phyloP scores from a whole-genome alignment of 2,329 filamentous ascomycete species.

The Xylaria sp. region DNA sequence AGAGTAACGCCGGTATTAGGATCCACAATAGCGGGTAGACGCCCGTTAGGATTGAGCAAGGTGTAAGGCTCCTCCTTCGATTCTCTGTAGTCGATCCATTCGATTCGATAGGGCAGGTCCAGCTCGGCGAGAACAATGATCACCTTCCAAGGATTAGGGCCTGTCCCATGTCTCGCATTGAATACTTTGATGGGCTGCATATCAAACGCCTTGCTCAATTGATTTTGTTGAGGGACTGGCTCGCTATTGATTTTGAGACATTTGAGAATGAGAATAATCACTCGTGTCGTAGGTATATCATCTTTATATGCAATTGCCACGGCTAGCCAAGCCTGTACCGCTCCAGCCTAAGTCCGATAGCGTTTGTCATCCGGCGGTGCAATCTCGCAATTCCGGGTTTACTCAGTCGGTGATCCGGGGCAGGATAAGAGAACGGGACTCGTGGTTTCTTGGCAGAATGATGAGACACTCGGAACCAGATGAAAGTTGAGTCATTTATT shows the following conservation, averaged over 20 bases:
- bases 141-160: conserved; percentile 48
- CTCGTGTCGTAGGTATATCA: background rate
- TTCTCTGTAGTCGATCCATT: conserved; percentile 38
- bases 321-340: background rate
- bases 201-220: background rate
- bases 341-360: background rate
- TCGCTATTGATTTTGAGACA: background rate
- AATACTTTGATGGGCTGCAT: conserved; percentile 40
- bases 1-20: conserved; percentile 57
- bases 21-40: conserved; percentile 49
- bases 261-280: background rate
- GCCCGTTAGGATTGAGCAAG: conserved; percentile 51
- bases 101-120: conserved; percentile 45
- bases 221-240: background rate
- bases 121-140: conserved; percentile 47
- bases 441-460: background rate
- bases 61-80: conserved; percentile 48
- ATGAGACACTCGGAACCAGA: background rate
- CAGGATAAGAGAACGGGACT: too few species aligned
- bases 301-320: background rate
- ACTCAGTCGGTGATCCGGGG: too few species aligned
- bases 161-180: conserved; percentile 33
- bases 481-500: background rate
- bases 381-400: background rate
- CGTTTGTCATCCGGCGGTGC: background rate